Evolutionary conservation across 2,329 filamentous ascomycete species (phyloP).

Genomic region (Trichoderma harzianum): DNA sequence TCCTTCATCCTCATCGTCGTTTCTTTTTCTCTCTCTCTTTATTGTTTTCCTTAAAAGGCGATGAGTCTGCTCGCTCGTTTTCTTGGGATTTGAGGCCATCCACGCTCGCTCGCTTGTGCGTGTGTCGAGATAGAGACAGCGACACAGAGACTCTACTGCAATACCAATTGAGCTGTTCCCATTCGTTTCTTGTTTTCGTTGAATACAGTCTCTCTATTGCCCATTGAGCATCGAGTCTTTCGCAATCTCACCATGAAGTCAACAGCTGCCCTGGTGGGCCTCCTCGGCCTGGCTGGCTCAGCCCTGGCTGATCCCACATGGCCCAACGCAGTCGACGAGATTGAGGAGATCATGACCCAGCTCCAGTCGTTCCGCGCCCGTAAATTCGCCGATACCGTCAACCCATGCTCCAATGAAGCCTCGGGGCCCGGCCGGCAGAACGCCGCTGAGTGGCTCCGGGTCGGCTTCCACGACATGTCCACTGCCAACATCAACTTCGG

Average conservation of each 20-base stretch:
- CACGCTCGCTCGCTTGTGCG: neutral
- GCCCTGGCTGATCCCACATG: slow-evolving; percentile 53
- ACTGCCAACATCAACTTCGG: slow-evolving; percentile 48
- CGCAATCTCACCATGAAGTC: slow-evolving; percentile 23
- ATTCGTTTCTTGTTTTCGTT: neutral
- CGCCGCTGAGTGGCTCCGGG: slow-evolving; percentile 59
- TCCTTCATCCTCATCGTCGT: neutral
- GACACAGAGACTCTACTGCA: neutral
- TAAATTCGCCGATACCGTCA: slow-evolving; percentile 55
- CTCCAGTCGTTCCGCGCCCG: slow-evolving; percentile 52
- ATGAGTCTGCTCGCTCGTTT: slow-evolving; percentile 1
- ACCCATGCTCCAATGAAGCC: slow-evolving; percentile 53
- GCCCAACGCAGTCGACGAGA: slow-evolving; percentile 57
- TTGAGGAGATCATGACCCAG: slow-evolving; percentile 63
- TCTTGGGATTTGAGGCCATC: neutral
- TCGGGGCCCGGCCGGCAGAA: slow-evolving; percentile 54
- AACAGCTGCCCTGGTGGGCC: slow-evolving; percentile 29
- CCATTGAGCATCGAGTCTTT: neutral
- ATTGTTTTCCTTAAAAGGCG: neutral
- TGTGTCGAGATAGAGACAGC: neutral
- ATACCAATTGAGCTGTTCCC: neutral
- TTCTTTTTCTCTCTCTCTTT: neutral
- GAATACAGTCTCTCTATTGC: neutral
- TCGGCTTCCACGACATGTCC: slow-evolving; percentile 61
- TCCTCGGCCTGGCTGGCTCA: slow-evolving; percentile 36